Conservation (phyloP, 345 rosid species). For the Rhodomyrtus tomentosa region DNA sequence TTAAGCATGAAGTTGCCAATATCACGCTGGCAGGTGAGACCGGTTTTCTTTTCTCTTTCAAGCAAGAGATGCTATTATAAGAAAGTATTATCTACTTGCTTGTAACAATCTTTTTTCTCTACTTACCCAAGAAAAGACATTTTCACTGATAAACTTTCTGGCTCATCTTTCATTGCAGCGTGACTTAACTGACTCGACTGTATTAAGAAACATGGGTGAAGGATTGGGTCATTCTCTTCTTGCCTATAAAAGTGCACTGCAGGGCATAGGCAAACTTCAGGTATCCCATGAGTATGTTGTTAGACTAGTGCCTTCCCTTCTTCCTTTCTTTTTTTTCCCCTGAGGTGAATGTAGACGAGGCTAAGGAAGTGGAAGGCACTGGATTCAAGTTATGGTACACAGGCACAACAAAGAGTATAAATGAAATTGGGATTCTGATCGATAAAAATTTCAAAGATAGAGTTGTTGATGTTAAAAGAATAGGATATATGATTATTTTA, state of each 20-base stretch:
- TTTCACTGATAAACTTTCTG: neutral
- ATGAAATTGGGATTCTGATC: no score
- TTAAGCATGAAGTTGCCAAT: conserved; percentile 76
- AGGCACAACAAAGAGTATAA: no score
- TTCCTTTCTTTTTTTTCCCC: neutral
- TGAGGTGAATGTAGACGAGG: no score
- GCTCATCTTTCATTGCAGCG: conserved; percentile 40
- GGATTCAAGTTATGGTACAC: no score
- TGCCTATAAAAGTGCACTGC: conserved; percentile 80
- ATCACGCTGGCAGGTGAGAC: conserved; percentile 86
- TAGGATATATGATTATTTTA: no score
- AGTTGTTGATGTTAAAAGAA: no score
- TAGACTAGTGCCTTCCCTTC: neutral
- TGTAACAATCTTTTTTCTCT: neutral
- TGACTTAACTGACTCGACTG: conserved; percentile 93
- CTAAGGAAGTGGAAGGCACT: no score
- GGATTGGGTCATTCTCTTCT: conserved; percentile 95
- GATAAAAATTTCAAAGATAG: no score
- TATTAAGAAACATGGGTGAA: conserved; percentile 85
- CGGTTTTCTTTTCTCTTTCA: neutral
- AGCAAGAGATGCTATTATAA: neutral
- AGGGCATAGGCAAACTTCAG: conserved; percentile 88
- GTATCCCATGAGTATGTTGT: conserved; percentile 16
- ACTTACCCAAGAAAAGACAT: neutral
- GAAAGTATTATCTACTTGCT: neutral